A percentile compares a stretch with the other conserved stretches of the same genome.
These are phyloP conservation scores for Lentinus tigrinus DNA, from an alignment of 768 basidiomycete species.

Conservation along the genomic window DNA sequence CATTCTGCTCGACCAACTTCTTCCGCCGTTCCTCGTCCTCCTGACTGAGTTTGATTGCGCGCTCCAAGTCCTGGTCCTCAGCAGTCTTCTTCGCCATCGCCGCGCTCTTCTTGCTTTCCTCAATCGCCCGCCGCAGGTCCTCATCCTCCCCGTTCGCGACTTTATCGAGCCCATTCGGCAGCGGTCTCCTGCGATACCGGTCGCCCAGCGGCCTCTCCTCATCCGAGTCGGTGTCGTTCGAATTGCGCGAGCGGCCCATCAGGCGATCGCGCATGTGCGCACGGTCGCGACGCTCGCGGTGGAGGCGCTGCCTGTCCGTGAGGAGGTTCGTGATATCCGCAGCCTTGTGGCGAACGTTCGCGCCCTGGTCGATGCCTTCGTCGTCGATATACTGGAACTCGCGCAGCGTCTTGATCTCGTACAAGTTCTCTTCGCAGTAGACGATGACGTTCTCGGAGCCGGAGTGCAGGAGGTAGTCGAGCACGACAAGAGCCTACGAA, in stretches of 20 bases:
- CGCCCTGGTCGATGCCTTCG: constrained; percentile 88
- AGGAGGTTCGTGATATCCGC: constrained; percentile 95
- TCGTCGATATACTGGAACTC: constrained; percentile 97
- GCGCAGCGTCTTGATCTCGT: constrained; percentile 95
- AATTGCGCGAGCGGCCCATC: constrained; percentile 42
- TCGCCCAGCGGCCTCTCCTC: constrained; percentile 25
- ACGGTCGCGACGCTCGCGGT: constrained; percentile 73
- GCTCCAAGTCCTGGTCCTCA: constrained; percentile 75
- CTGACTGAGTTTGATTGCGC: constrained; percentile 80
- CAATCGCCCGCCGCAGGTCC: constrained; percentile 77
- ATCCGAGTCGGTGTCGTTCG: constrained; percentile 41
- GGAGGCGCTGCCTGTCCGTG: constrained; percentile 73
- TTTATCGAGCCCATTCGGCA: neutral
- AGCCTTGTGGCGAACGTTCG: constrained; percentile 92
- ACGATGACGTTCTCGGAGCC: constrained; percentile 95
- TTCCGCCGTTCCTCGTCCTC: constrained; percentile 81
- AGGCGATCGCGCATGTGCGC: constrained; percentile 91
- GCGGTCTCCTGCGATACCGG: neutral
- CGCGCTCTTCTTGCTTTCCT: constrained; percentile 71
- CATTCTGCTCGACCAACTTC: constrained; percentile 67
- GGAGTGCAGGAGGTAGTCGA: constrained; percentile 92
- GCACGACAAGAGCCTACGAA: constrained; percentile 76
- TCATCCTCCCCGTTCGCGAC: constrained; percentile 62
- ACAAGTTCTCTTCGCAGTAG: constrained; percentile 94
- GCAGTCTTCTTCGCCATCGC: constrained; percentile 55